Conservation (phyloP, 306 rosid genomes). For the Begonia peltatifolia region DNA sequence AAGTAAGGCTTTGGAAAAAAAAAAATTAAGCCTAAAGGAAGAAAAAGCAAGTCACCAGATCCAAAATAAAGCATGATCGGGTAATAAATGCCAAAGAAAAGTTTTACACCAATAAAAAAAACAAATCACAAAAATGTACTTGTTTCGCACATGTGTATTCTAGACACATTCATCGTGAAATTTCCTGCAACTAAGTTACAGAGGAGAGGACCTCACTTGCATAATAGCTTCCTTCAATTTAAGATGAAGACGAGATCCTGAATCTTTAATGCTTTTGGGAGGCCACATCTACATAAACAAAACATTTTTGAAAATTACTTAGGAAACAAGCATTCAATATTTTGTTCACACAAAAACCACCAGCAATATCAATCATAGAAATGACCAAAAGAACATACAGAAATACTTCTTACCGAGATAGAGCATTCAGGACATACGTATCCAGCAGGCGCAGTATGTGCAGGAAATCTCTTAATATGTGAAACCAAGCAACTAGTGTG, state of each 20-base stretch:
- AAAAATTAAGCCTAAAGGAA: too few relatives aligned
- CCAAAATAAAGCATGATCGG: too few relatives aligned
- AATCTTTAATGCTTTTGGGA: constrained; percentile 88
- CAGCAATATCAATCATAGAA: not conserved
- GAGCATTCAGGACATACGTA: constrained; percentile 84
- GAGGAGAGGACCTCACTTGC: constrained; percentile 36
- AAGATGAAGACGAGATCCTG: constrained; percentile 76
- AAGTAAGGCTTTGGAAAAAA: too few relatives aligned
- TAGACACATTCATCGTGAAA: not conserved
- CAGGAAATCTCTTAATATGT: constrained; percentile 87
- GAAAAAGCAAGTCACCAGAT: too few relatives aligned
- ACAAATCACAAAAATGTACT: too few relatives aligned
- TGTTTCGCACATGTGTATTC: too few relatives aligned
- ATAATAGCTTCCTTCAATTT: constrained; percentile 84
- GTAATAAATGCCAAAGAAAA: too few relatives aligned
- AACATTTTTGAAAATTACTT: too few relatives aligned
- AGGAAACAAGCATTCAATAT: not conserved
- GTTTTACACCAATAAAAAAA: too few relatives aligned
- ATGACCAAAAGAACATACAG: not conserved
- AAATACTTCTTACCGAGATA: constrained; percentile 40
- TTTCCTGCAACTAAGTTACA: not conserved
- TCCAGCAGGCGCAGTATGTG: constrained; percentile 96
- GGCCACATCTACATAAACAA: constrained; percentile 82
- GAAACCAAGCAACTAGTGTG: constrained; percentile 86
- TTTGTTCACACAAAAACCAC: not conserved